Conservation (phyloP, 164 flowering plant genomes). For the Euptelea pleiosperma region DNA sequence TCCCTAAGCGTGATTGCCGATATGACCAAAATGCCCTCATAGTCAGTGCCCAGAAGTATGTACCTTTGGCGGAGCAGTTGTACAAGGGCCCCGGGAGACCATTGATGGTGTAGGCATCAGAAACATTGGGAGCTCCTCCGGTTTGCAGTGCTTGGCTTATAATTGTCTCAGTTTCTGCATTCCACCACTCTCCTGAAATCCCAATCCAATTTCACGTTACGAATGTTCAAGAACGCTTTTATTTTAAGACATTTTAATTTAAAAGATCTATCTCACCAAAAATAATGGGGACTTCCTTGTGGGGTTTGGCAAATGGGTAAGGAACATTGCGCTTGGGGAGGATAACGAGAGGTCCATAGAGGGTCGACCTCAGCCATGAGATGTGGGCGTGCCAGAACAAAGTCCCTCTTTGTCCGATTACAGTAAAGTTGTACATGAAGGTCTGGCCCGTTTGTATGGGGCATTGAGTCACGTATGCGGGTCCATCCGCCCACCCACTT, state of each 20-base stretch:
- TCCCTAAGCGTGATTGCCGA: no score
- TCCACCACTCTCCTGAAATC: constrained; percentile 66
- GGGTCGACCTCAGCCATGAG: constrained; percentile 56
- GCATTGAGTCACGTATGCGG: constrained; percentile 62
- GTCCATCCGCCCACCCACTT: constrained; percentile 71
- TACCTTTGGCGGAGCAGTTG: constrained; percentile 71
- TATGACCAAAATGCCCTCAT: no score
- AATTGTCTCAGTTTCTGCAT: constrained; percentile 54
- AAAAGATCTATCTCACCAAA: no score
- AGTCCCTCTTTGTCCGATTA: constrained; percentile 61
- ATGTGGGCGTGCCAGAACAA: constrained; percentile 57
- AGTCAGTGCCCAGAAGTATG: no score
- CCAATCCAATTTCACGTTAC: background rate
- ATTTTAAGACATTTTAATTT: no score
- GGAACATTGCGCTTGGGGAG: constrained; percentile 46
- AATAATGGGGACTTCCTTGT: constrained; percentile 58
- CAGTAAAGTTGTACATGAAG: constrained; percentile 58
- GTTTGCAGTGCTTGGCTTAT: constrained; percentile 55
- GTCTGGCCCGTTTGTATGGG: constrained; percentile 62
- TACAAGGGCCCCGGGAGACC: constrained; percentile 70
- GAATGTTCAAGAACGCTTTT: no score
- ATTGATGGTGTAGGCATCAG: constrained; percentile 76
- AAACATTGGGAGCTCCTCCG: constrained; percentile 64
- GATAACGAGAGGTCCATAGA: constrained; percentile 65
- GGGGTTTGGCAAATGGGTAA: constrained; percentile 54